A percentile compares a stretch with the other conserved stretches of the same genome.
These are phyloP conservation scores for Filobasidium wieringae DNA, from an alignment of 768 basidiomycete genomes.

Conservation along the genomic window DNA sequence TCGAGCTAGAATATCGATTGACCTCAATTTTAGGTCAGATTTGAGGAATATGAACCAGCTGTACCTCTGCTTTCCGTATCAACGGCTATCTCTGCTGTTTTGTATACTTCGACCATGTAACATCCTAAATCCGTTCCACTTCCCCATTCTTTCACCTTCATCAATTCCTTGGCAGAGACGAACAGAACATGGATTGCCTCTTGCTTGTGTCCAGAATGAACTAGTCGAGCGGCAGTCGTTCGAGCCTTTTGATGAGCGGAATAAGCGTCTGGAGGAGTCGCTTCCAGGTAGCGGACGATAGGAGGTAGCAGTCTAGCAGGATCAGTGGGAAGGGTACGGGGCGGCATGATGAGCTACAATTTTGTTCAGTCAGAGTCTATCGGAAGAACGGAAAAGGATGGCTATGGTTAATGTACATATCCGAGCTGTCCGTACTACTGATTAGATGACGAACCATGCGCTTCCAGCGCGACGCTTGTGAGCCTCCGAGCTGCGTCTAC, in stretches of 20 bases:
- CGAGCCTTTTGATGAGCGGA: conserved; percentile 95
- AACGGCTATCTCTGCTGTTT: conserved; percentile 57
- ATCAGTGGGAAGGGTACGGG: conserved; percentile 19
- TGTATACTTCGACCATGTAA: conserved; percentile 75
- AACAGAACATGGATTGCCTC: conserved; percentile 88
- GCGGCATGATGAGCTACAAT: conserved; percentile 28
- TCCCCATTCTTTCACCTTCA: conserved; percentile 77
- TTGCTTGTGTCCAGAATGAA: conserved; percentile 52
- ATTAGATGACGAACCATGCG: too few species aligned
- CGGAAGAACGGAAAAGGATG: too few species aligned
- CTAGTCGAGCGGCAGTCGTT: conserved; percentile 73
- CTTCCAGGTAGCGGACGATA: conserved; percentile 25
- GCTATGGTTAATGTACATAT: too few species aligned
- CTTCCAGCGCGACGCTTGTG: too few species aligned
- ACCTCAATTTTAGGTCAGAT: conserved; percentile 1
- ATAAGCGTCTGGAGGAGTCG: conserved; percentile 61
- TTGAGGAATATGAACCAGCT: not conserved
- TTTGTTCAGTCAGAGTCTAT: too few species aligned
- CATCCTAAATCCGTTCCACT: conserved; percentile 75
- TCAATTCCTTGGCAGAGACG: conserved; percentile 70
- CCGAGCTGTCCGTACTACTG: too few species aligned
- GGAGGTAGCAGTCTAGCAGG: conserved; percentile 31
- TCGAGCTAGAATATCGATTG: conserved; percentile 47
- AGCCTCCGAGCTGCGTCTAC: too few species aligned
- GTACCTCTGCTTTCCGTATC: conserved; percentile 70